Base-by-base conservation (phyloP, 2,329 filamentous ascomycete genomes). In the Phaeosphaeriaceae sp. region DNA sequence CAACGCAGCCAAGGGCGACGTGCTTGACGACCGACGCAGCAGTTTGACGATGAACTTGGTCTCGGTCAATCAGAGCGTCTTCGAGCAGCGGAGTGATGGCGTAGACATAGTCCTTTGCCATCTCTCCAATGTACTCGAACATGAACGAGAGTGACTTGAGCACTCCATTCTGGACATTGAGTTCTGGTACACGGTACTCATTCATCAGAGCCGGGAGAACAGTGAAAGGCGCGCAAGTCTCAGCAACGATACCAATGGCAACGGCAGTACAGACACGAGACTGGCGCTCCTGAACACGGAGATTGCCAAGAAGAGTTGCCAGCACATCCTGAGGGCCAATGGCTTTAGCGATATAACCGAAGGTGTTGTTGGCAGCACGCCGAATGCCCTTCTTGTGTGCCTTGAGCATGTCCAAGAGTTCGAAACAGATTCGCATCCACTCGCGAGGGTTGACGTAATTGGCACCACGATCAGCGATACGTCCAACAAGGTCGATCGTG, bases 361-460 rank as follows among this genome's bases (percentile, higher is more conserved):
- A 99, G 0, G 95, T 99, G 83, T 99, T 99, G 86, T 99, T 99
- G 69, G 95, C 96, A 21, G 95, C 95, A 78, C 95, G 90, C 65
- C 95, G 91, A 68, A 99, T 99, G 65, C 95, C 96, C 85, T 99
- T 99, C 82, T 99, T 99, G 84, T 99, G 95, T 7, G 95, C 95
- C 81, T 99, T 99, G 72, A 99, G 87, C 95, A 99, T 99, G 80
- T 99, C 95, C 27, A 99, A 88, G 53, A 99, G 84, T 82, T 99
- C 95, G 79, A 99, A 99, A 81, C 95, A 99, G 77, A 99, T 99
- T 76, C 95, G 89, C 96, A 99, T 99, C 95, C 95, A 99, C 80
- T 99, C 95, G 72, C 95, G 88, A 15, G 95, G 93, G 74, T 97
- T 97, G 75, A 99, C 95, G 63, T 91, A 94, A 79, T 99, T 95